These are phyloP conservation scores for Umbelopsis sp. DNA, from an alignment of 192 early-diverging fungal species.

Conservation along the genomic window DNA sequence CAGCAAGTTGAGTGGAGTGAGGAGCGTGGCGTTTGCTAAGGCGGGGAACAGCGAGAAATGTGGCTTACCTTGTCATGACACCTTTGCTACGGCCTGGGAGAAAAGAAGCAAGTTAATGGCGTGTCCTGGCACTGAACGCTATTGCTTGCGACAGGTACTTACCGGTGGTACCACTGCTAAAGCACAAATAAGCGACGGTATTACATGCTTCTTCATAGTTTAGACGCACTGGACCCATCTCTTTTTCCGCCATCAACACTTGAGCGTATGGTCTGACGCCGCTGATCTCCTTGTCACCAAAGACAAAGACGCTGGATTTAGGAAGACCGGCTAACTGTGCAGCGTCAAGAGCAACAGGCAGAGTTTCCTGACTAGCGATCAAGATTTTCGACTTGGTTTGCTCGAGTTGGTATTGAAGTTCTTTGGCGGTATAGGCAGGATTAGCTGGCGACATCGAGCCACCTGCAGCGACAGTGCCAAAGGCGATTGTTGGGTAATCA, in stretches of 20 bases:
- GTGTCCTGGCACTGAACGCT: too few relatives aligned
- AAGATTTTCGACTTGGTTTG: conserved; percentile 66
- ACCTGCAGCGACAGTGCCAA: conserved; percentile 69
- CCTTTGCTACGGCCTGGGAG: conserved; percentile 27
- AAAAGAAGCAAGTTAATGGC: not conserved
- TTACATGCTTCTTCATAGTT: conserved; percentile 30
- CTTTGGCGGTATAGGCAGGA: conserved; percentile 74
- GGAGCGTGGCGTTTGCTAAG: too few relatives aligned
- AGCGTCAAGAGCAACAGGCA: conserved; percentile 44
- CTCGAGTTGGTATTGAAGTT: conserved; percentile 73
- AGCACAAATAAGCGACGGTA: conserved; percentile 28
- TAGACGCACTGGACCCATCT: conserved; percentile 21
- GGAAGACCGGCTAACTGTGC: conserved; percentile 39
- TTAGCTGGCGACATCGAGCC: conserved; percentile 73
- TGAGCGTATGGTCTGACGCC: conserved; percentile 38
- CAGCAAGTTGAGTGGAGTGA: too few relatives aligned
- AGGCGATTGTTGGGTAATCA: conserved; percentile 61
- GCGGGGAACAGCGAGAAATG: conserved; percentile 28
- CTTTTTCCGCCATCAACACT: conserved; percentile 12
- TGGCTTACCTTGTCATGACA: conserved; percentile 33
- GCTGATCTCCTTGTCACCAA: conserved; percentile 36
- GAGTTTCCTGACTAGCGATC: conserved; percentile 49
- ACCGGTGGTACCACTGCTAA: conserved; percentile 38
- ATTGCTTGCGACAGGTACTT: not conserved
- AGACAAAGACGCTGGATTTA: conserved; percentile 40